Evolutionary conservation across 208 protist genomes (phyloP).

Genomic region (Angomonas ambiguus): DNA sequence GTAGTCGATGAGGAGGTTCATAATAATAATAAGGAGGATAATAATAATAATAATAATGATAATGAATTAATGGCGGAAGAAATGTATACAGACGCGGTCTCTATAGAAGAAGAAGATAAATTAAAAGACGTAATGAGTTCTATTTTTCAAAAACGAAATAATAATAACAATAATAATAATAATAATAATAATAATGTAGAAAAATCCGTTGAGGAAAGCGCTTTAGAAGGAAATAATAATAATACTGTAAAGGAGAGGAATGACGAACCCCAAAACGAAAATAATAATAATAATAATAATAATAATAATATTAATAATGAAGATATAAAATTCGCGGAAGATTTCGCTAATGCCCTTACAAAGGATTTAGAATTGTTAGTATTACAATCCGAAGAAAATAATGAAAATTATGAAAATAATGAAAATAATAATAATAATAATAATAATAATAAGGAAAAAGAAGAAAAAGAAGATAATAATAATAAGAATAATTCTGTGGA

Average conservation of each 20-base stretch:
- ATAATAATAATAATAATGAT: background rate
- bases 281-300: slow-evolving; percentile 4
- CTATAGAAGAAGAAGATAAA: background rate
- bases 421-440: background rate
- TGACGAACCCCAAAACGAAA: no score
- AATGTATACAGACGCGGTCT: background rate
- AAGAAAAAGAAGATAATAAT: slow-evolving; percentile 1
- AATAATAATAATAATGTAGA: slow-evolving; percentile 1
- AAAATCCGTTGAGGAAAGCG: background rate
- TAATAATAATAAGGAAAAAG: no score
- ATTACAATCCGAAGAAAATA: background rate
- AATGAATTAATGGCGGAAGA: no score
- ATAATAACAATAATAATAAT: background rate
- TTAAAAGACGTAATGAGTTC: background rate
- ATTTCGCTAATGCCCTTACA: background rate
- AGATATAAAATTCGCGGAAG: background rate
- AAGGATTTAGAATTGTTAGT: background rate
- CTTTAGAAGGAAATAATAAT: background rate
- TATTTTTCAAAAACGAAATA: background rate
- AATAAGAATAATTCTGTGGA: background rate
- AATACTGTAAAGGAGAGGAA: background rate
- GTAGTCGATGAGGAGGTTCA: background rate
- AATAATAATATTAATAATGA: slow-evolving; percentile 1
- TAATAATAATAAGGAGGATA: background rate
- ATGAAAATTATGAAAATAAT: background rate